These are phyloP conservation scores for Phytopythium cucurbitacearum DNA, from an alignment of 352 stramenopile genomes.

Conservation along the genomic window DNA sequence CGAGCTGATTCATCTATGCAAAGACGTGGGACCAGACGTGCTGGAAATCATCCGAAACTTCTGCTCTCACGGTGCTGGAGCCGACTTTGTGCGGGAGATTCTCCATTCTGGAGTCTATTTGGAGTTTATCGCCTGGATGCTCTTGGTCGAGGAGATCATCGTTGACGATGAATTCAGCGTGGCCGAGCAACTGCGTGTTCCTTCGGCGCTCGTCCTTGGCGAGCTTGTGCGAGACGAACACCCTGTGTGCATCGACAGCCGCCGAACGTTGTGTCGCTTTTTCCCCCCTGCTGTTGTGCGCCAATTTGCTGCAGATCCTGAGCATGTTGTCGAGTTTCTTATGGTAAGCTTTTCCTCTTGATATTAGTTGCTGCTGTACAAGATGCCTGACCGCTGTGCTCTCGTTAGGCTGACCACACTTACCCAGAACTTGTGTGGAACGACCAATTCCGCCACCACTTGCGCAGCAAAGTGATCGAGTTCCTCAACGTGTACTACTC, in stretches of 20 bases:
- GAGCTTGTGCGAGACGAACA: slow-evolving; percentile 49
- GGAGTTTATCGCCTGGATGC: slow-evolving; percentile 76
- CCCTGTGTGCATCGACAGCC: slow-evolving; percentile 44
- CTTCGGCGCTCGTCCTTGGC: slow-evolving; percentile 54
- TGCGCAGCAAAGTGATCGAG: slow-evolving; percentile 66
- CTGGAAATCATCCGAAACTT: slow-evolving; percentile 69
- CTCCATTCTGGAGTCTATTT: slow-evolving; percentile 69
- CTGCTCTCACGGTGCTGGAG: slow-evolving; percentile 38
- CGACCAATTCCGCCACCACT: slow-evolving; percentile 72
- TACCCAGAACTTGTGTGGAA: slow-evolving; percentile 95
- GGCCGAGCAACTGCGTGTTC: slow-evolving; percentile 48
- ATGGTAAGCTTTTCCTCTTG: slow-evolving; percentile 24
- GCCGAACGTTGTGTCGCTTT: slow-evolving; percentile 55
- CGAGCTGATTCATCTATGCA: slow-evolving; percentile 61
- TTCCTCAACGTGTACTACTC: slow-evolving; percentile 80
- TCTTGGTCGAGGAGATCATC: slow-evolving; percentile 58
- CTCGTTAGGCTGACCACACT: slow-evolving; percentile 80
- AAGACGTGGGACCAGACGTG: slow-evolving; percentile 42
- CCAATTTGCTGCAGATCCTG: slow-evolving; percentile 43
- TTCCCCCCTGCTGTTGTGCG: slow-evolving; percentile 64
- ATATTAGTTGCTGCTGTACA: not conserved
- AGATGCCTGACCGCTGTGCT: slow-evolving; percentile 1
- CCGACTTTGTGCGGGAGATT: slow-evolving; percentile 52
- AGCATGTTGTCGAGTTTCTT: slow-evolving; percentile 54
- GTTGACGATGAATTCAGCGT: slow-evolving; percentile 58